Conservation (phyloP, 805 yeast genomes). For the Pichia exigua region DNA sequence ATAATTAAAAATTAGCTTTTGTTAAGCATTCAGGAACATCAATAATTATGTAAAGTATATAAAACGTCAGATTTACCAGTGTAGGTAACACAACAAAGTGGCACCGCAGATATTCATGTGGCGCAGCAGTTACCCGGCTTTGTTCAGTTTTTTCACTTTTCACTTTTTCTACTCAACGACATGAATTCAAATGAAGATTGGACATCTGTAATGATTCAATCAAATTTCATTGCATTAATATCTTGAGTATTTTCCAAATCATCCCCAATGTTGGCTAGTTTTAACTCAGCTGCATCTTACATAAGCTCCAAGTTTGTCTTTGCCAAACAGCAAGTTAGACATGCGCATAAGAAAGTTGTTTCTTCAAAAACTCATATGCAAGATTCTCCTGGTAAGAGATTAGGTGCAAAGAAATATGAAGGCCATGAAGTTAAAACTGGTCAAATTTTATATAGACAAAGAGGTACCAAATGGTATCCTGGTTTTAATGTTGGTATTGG, state of each 20-base stretch:
- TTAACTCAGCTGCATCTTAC: background rate
- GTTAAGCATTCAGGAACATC: too few relatives aligned
- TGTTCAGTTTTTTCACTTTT: background rate
- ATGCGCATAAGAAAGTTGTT: constrained; percentile 88
- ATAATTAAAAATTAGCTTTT: too few relatives aligned
- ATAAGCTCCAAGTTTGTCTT: background rate
- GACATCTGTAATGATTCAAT: background rate
- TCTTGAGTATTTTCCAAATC: background rate
- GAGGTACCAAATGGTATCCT: constrained; percentile 92
- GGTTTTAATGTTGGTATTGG: constrained; percentile 91
- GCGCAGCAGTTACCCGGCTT: background rate
- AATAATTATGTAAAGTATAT: too few relatives aligned
- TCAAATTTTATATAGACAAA: constrained; percentile 82
- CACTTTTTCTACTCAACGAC: background rate
- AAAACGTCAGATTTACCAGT: too few relatives aligned
- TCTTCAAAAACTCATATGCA: constrained; percentile 92
- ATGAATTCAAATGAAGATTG: background rate
- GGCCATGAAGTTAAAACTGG: constrained; percentile 73
- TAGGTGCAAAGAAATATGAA: constrained; percentile 86
- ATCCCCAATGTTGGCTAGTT: background rate
- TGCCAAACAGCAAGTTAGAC: constrained; percentile 47
- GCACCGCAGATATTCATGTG: background rate
- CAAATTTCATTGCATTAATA: background rate
- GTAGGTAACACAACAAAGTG: too few relatives aligned
- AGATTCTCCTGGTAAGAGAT: constrained; percentile 90